Base-by-base conservation (phyloP, 371 early-diverging fungal species). In the Apophysomyces elegans region DNA sequence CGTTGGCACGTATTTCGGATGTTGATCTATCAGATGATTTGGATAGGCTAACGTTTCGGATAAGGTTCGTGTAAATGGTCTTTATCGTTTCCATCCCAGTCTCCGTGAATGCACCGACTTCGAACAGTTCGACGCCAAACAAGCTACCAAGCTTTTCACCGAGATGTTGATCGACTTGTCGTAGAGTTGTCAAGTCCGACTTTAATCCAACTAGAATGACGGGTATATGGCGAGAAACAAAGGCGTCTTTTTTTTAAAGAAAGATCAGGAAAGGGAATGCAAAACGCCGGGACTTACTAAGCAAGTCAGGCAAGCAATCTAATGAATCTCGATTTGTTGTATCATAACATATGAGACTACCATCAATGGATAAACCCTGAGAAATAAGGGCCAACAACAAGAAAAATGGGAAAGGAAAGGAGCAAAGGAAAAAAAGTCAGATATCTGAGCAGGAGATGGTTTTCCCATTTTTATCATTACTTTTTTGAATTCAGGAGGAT, bases 281-380 rank as follows among this genome's bases (percentile, higher is more conserved):
- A 13, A 36, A 43, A 39, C 11, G 36, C 16, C 18, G 45, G 57
- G 26, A 43, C 67, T 65, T 78, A 78, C 81, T 71, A 58, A 74
- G 69, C 62, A 80, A 62, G 67, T 78, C 75, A 14, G 73, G 73
- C 58, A 77, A 61, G 44, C 72, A 71, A 44, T 75, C 75, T 60
- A 76, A 59, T 14, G 76, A 76, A 39, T 69, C 70, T 41, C 60
- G 63, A 62, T 73, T 67, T 1, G 72, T 68, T 43, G 70, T 64
- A 37, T 80, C 80, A 65, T 78, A 80, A 50, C 81, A 80, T 39
- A 78, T 72, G 32, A 80, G 61, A 8, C 73, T 74, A 56, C 75
- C 76, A 61, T 80, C 75, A 32, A 64, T 57, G 36, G 74, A 67
- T 37, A 72, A 26, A 41, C 60, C 67, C 77, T 77, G 54, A 62